phyloP scores from a whole-genome alignment of 1,139 yeast genomes.

The Pichia sp. region DNA sequence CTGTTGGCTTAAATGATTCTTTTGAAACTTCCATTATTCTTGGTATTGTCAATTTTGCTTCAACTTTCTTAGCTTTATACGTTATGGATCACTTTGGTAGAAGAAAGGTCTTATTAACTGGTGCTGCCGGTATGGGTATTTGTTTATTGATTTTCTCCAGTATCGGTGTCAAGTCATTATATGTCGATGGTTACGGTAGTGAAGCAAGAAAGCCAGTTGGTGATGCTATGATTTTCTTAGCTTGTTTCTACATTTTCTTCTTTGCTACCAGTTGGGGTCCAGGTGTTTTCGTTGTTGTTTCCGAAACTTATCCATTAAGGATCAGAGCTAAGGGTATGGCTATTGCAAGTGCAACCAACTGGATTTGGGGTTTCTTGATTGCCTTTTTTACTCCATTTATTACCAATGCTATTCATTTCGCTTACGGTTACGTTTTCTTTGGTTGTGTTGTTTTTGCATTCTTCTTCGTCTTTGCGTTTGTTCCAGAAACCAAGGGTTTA shows the following conservation, averaged over 20 bases:
- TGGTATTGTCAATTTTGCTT: conserved; percentile 71
- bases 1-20: conserved; percentile 68
- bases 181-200: conserved; percentile 39
- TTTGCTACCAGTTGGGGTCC: conserved; percentile 91
- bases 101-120: conserved; percentile 55
- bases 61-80: conserved; percentile 62
- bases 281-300: conserved; percentile 66
- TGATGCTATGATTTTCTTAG: conserved; percentile 67
- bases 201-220: conserved; percentile 45
- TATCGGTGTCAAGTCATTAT: conserved; percentile 58
- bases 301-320: conserved; percentile 74
- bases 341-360: conserved; percentile 60
- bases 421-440: conserved; percentile 70
- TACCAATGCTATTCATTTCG: conserved; percentile 42
- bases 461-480: conserved; percentile 55
- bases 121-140: conserved; percentile 56
- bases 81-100: conserved; percentile 66
- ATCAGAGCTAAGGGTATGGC: conserved; percentile 78
- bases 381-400: conserved; percentile 71
- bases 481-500: conserved; percentile 69
- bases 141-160: conserved; percentile 62
- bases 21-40: conserved; percentile 70
- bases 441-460: conserved; percentile 57
- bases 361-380: conserved; percentile 52
- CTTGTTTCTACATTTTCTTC: conserved; percentile 72